Base-by-base conservation (phyloP, 2,329 filamentous ascomycete genomes). In the Neonectria neomacrospora region DNA sequence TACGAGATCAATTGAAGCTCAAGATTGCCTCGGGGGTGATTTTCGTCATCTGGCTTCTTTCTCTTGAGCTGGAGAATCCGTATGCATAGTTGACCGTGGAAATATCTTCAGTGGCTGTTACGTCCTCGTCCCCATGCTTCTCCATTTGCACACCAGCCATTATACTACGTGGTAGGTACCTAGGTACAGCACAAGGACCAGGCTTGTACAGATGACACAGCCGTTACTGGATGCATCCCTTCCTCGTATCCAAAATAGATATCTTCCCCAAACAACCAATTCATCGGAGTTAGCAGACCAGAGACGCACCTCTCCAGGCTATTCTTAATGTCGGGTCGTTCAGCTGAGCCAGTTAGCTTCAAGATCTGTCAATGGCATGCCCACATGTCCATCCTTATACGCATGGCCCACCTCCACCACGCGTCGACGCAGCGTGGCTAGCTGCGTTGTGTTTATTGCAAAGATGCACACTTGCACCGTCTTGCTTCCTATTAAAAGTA, bases 221-320 rank as follows among this genome's bases (percentile, higher is more conserved):
- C 45, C 30, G 16, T 37, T 20, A 47, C 54, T 54, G 56, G 56
- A 54, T 59, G 48, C 39, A 48, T 54, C 56, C 50, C 32, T 23
- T n/a, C 26, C 32, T 54, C 30, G 41, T 58, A 42, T 41, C 56
- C 9, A 30, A 59, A 59, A 54, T 59, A 59, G 56, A 59, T 12
- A 30, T 7, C 20, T 45, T 18, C 23, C 11, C 55, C 11, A 52
- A 10, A 37, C 37, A 58, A 30, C 55, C 28, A 30, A 37, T 58
- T 52, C 47, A 20, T 58, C 55, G 47, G 45, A 44, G 55, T 48
- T 58, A 37, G 26, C 16, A 51, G 20, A 28, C 30, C 37, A 20
- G 32, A 39, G 32, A 39, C 32, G 50, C 34, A 30, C 30, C 34
- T 54, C 28, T 59, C 30, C 41, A 26, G 23, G 23, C 23, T 26